Base-by-base conservation (phyloP, 2,329 filamentous ascomycete species). In the Alternaria postmessia region DNA sequence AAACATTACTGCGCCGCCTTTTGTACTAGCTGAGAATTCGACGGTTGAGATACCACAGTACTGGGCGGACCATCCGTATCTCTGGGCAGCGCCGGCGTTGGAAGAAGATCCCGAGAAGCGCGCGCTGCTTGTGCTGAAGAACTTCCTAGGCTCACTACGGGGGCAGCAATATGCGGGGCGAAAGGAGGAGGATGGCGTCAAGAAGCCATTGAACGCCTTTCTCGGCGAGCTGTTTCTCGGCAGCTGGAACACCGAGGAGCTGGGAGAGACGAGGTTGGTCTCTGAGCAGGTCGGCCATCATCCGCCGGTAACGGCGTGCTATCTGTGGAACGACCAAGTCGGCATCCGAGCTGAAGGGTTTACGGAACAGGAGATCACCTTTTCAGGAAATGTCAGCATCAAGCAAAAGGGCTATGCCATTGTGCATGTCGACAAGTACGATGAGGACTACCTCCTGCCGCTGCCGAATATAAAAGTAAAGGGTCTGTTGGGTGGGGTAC, bases 141-240 rank as follows among this genome's bases (percentile, higher is more conserved):
- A 82, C 75, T 85, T 84, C 62, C 71, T 85, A 24, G 77, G 79
- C 16, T 81, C 79, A 26, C 68, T 84, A 20, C 80, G 79, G 54
- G 79, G 81, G 8, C 83, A 85, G 65, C 81, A 83, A 54, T 84
- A 83, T 58, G 80, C 79, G 3, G 81, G 81, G 4, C 74, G 80
- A n/a, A 66, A 75, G 8, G 76, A 79, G 34, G 71, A 66, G 24
- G 77, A 81, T 14, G 81, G 81, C 4, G 77, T 82, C 1, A 85
- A 83, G 73, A 86, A 85, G 63, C 83, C 83, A 0, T 67, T 85
- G 48, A 85, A 85, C 61, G 81, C 83, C 1, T 84, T 84, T 53
- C 72, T 84, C 2, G 82, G 82, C 0, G 82, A 84, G 56, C 54
- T 84, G 1, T 84, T 84, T 63, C 57, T 83, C 4, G 81, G 74